phyloP scores from a whole-genome alignment of 768 basidiomycete genomes.

The Asterophora lycoperdoides region DNA sequence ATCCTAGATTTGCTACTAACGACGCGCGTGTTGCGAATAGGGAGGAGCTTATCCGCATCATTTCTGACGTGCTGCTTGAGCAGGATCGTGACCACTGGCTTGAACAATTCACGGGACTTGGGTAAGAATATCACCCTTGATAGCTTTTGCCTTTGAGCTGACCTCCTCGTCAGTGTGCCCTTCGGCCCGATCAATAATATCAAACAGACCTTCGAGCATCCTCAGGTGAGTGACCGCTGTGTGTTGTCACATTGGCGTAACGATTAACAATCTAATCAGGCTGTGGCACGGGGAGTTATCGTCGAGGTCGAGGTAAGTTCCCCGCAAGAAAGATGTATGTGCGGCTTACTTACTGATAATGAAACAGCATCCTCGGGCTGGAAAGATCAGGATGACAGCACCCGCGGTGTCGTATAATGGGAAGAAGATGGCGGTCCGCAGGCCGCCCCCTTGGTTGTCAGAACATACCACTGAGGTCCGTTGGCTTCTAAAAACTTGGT shows the following conservation, averaged over 20 bases:
- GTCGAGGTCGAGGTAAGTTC: slow-evolving; percentile 72
- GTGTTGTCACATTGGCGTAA: not conserved
- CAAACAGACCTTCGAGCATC: slow-evolving; percentile 83
- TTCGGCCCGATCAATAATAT: slow-evolving; percentile 94
- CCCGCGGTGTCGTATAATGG: slow-evolving; percentile 84
- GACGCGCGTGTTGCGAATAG: slow-evolving; percentile 73
- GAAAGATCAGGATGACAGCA: slow-evolving; percentile 73
- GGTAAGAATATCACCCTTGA: slow-evolving; percentile 39
- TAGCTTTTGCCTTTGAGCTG: not conserved
- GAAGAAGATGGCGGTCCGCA: slow-evolving; percentile 63
- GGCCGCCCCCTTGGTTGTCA: slow-evolving; percentile 84
- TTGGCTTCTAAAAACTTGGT: not conserved
- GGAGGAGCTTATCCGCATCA: slow-evolving; percentile 59
- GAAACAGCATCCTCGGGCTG: slow-evolving; percentile 65
- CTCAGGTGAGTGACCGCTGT: slow-evolving; percentile 40
- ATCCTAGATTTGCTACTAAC: slow-evolving; percentile 71
- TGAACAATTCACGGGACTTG: slow-evolving; percentile 65
- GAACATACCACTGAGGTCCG: slow-evolving; percentile 76
- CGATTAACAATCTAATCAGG: slow-evolving; percentile 38
- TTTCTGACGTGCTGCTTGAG: slow-evolving; percentile 56
- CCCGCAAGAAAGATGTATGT: slow-evolving; percentile 21
- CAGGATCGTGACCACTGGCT: slow-evolving; percentile 73
- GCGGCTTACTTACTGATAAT: slow-evolving; percentile 13
- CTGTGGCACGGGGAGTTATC: slow-evolving; percentile 67
- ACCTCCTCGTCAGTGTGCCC: slow-evolving; percentile 50